Conservation (phyloP, 106 monocot genomes). For the Apostasia ramifera region DNA sequence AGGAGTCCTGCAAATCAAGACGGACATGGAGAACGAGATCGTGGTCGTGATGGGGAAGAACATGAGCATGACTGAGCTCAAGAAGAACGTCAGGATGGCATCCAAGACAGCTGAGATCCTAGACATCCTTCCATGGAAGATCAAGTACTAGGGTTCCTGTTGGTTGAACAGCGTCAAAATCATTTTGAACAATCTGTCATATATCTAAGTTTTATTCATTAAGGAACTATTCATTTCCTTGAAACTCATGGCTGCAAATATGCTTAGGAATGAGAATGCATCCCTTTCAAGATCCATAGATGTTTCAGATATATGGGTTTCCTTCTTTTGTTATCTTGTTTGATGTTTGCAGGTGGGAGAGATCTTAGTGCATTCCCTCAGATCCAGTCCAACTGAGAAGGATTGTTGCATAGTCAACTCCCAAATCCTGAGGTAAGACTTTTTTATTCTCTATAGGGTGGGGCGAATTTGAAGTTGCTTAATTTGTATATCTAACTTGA, state of each 20-base stretch:
- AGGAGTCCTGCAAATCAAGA: conserved; percentile 4
- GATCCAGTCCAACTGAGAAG: no score
- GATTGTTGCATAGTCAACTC: no score
- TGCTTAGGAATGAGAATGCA: not conserved
- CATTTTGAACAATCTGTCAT: not conserved
- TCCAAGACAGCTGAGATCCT: conserved; percentile 1
- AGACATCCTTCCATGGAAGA: conserved; percentile 7
- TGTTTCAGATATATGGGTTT: not conserved
- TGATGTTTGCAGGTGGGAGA: not conserved
- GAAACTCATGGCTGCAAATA: not conserved
- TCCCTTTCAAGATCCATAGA: not conserved
- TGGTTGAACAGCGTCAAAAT: not conserved
- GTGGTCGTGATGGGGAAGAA: conserved; percentile 11
- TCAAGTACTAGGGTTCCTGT: conserved; percentile 1
- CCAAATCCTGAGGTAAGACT: no score
- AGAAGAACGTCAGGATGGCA: conserved; percentile 3
- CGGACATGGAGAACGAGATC: conserved; percentile 13
- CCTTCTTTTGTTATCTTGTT: not conserved
- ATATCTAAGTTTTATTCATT: not conserved
- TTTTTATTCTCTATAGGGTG: no score
- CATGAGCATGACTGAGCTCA: conserved; percentile 8
- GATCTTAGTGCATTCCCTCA: no score
- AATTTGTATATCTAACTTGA: no score
- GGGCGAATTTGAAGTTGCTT: no score
- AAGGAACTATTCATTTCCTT: not conserved